Base-by-base conservation (phyloP, 2,329 filamentous ascomycete genomes). In the Hirsutella minnesotensis region DNA sequence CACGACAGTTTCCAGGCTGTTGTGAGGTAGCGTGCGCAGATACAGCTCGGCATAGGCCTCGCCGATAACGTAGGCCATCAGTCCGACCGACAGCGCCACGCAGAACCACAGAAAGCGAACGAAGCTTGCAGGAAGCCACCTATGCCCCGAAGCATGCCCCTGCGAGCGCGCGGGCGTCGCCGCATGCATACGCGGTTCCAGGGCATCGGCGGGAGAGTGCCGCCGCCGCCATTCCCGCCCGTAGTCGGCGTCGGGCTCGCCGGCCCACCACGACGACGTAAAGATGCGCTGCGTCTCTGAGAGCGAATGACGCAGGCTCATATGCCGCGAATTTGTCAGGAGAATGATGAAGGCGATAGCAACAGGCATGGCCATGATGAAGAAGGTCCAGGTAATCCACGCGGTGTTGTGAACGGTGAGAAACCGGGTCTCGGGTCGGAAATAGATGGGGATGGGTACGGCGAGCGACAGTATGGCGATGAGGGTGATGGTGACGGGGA, bases 41-140 rank as follows among this genome's bases (percentile, higher is more conserved):
- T 83, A 83, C 12, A 81, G 74, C 61, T 83, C 79, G 15, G 79
- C 79, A 56, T 83, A 83, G 1, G 77, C 77, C 58, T 83, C 79
- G 56, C 79, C 79, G 49, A 83, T 68, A 9, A 81, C 72, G 57
- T 83, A 83, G 13, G 77, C 79, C 51, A 82, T 64, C 49, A 83
- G 65, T 12, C 73, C 77, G 36, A 82, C 71, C 40, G 69, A 71
- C 20, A 83, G 63, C 4, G 79, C 79, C 24, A 76, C 64, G 54
- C 78, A 82, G 54, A 83, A 83, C 79, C 79, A 83, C 5, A 83
- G 62, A 47, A 83, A 83, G 15, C 79, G 72, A 37, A 82, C 72
- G 53, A 83, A 83, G 56, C 77, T 81, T 9, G 77, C 75, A 3
- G 78, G 77, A 20, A 81, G 62, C 77, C 77, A 81, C 27, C 64